These are phyloP conservation scores for Trifolium dubium DNA, from an alignment of 306 rosid genomes.

Conservation along the genomic window DNA sequence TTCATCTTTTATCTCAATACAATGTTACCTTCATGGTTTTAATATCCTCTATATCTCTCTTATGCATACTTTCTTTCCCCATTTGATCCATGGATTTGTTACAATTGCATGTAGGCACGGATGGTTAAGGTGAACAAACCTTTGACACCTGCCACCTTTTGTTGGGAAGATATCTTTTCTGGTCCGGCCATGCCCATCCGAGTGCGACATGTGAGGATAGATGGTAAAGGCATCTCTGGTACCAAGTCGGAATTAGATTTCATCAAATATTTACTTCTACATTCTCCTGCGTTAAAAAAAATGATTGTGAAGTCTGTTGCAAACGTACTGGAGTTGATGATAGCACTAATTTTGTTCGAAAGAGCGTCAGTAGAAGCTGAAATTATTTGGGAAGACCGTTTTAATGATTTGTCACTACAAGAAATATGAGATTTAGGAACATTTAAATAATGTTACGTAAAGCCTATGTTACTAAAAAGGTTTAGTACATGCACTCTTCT, in stretches of 20 bases:
- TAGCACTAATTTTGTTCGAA: conserved; percentile 52
- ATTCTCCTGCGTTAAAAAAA: conserved; percentile 56
- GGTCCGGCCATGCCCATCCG: conserved; percentile 27
- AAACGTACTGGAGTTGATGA: conserved; percentile 43
- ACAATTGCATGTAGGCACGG: conserved; percentile 44
- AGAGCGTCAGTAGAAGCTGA: conserved; percentile 60
- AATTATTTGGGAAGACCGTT: conserved; percentile 39
- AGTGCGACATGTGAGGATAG: conserved; percentile 51
- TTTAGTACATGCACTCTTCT: no score
- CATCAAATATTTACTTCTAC: conserved; percentile 40
- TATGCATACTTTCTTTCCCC: neutral
- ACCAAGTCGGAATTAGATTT: conserved; percentile 40
- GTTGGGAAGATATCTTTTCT: conserved; percentile 6
- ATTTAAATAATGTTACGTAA: no score
- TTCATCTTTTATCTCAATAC: no score
- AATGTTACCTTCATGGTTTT: no score
- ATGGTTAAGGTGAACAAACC: neutral
- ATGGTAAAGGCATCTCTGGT: conserved; percentile 45
- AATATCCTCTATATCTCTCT: neutral
- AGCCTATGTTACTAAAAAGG: no score
- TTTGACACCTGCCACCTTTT: neutral
- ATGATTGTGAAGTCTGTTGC: conserved; percentile 56
- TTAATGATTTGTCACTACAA: no score
- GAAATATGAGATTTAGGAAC: no score
- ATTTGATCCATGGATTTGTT: neutral